Conservation (phyloP, 345 rosid species). For the Erodium maritimum region DNA sequence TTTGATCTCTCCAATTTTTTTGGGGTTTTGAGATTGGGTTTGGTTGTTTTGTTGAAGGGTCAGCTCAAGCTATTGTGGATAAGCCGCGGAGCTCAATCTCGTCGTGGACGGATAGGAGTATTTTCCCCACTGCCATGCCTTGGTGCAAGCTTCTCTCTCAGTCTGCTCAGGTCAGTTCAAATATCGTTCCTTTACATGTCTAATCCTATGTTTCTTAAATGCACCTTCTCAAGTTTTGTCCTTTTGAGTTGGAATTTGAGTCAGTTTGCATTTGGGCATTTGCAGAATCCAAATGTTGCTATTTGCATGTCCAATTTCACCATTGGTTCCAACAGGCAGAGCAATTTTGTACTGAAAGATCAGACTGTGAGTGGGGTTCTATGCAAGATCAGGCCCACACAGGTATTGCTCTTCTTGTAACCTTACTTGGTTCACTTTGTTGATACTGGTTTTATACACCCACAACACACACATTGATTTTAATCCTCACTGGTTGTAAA, state of each 20-base stretch:
- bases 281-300: slow-evolving; percentile 52
- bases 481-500: slow-evolving; percentile 57
- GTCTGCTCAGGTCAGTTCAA: slow-evolving; percentile 48
- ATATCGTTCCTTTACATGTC: background rate
- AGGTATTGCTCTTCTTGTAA: slow-evolving; percentile 26
- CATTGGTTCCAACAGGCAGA: slow-evolving; percentile 49
- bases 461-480: background rate
- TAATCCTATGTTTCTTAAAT: background rate
- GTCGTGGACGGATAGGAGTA: slow-evolving; percentile 26
- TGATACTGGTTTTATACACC: background rate
- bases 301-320: slow-evolving; percentile 30
- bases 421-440: background rate
- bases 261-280: background rate
- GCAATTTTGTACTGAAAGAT: slow-evolving; percentile 46
- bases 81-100: slow-evolving; percentile 45
- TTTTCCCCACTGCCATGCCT: slow-evolving; percentile 30
- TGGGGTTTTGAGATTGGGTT: background rate
- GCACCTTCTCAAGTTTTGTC: background rate
- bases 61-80: slow-evolving; percentile 36
- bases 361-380: slow-evolving; percentile 25
- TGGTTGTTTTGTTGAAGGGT: slow-evolving; percentile 25
- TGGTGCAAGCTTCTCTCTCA: slow-evolving; percentile 77
- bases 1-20: background rate
- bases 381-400: slow-evolving; percentile 54
- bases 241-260: background rate